phyloP scores from a whole-genome alignment of 1,139 yeast species.

The Yueomyces sp. region DNA sequence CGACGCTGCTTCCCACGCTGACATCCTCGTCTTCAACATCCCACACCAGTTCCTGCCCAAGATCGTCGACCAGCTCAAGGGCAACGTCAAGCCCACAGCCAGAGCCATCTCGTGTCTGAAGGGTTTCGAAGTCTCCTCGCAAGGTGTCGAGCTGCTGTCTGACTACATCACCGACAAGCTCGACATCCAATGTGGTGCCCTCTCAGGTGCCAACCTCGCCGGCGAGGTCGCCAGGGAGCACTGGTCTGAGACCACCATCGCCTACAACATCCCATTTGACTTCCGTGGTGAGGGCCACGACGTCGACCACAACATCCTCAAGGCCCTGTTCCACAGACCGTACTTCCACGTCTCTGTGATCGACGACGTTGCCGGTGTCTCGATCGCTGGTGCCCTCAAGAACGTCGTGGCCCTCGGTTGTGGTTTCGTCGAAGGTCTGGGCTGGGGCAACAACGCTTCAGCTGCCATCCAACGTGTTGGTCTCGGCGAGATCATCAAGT shows the following conservation, averaged over 20 bases:
- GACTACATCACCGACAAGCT: constrained; percentile 61
- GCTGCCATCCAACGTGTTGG: constrained; percentile 95
- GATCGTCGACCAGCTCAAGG: constrained; percentile 61
- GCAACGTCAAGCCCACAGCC: constrained; percentile 50
- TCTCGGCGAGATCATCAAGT: constrained; percentile 68
- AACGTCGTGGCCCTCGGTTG: constrained; percentile 89
- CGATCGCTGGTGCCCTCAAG: constrained; percentile 90
- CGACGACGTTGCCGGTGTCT: constrained; percentile 83
- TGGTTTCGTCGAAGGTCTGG: constrained; percentile 89
- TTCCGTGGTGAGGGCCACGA: constrained; percentile 57
- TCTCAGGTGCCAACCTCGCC: constrained; percentile 90
- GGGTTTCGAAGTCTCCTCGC: constrained; percentile 72
- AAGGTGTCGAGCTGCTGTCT: constrained; percentile 69
- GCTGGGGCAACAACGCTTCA: constrained; percentile 97
- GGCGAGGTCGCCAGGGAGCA: constrained; percentile 86
- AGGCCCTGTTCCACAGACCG: constrained; percentile 79
- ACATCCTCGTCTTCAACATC: constrained; percentile 73
- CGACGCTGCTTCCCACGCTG: constrained; percentile 61
- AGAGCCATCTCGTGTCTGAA: constrained; percentile 88
- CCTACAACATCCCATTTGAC: constrained; percentile 64
- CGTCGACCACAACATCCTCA: constrained; percentile 53
- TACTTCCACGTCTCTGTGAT: constrained; percentile 88
- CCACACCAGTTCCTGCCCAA: constrained; percentile 85
- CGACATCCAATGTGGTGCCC: constrained; percentile 82
- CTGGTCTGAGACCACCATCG: constrained; percentile 92